Evolutionary conservation across 2,329 filamentous ascomycete species (phyloP).

Genomic region (Metarhizium sp.): DNA sequence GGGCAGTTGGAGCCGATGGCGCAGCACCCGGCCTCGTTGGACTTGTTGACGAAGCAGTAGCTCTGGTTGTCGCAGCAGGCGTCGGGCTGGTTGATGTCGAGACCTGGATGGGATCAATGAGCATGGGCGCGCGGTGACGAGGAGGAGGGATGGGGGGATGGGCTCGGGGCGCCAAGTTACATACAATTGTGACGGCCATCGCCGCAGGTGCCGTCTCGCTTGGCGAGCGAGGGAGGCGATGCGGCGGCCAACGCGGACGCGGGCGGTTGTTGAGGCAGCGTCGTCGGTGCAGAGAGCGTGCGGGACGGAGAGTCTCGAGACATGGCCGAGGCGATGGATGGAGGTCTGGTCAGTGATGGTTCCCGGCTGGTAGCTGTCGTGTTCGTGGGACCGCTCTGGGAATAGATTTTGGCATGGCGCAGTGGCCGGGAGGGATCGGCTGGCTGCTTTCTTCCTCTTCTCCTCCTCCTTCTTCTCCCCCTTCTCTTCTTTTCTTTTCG

Average conservation of each 20-base stretch:
- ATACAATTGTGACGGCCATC: conserved; percentile 22
- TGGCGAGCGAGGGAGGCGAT: conserved; percentile 16
- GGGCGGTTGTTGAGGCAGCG: conserved; percentile 15
- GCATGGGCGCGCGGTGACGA: neutral
- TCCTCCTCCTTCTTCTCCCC: too few relatives aligned
- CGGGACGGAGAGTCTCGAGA: conserved; percentile 1
- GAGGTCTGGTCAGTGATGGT: neutral
- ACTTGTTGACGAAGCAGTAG: conserved; percentile 35
- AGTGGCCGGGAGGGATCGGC: too few relatives aligned
- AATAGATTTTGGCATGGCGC: too few relatives aligned
- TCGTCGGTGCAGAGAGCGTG: neutral
- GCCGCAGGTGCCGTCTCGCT: conserved; percentile 18
- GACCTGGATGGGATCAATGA: conserved; percentile 21
- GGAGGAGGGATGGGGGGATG: neutral
- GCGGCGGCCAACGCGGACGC: conserved; percentile 12
- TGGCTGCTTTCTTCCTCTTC: too few relatives aligned
- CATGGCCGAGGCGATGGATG: neutral
- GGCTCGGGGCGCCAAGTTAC: conserved; percentile 1
- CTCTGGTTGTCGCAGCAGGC: conserved; percentile 33
- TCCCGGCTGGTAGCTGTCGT: neutral
- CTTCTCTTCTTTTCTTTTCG: too few relatives aligned
- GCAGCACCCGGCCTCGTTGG: conserved; percentile 29
- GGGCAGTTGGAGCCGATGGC: conserved; percentile 31
- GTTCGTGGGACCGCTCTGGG: neutral
- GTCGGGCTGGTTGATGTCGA: conserved; percentile 28